Percentiles rank a stretch among this genome's conserved stretches.
Conservation (phyloP, 306 rosid species). For the Castanea sativa region DNA sequence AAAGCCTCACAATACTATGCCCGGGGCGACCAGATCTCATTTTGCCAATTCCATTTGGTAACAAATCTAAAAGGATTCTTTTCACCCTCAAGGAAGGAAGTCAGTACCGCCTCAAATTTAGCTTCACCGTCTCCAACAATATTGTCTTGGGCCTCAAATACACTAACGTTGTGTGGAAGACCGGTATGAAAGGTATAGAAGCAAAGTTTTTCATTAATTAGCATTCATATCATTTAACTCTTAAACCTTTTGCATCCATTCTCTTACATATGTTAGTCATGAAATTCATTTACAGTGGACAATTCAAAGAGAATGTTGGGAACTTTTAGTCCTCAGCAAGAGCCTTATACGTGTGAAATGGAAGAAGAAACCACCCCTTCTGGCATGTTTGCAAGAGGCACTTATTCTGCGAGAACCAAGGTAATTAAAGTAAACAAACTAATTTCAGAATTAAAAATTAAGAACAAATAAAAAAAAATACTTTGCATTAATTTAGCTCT, state of each 20-base stretch:
- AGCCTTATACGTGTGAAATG: constrained; percentile 62
- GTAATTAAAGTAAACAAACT: constrained; percentile 28
- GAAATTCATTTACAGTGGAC: constrained; percentile 50
- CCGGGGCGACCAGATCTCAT: constrained; percentile 57
- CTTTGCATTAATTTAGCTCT: background rate
- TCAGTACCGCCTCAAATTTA: constrained; percentile 51
- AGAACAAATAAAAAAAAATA: background rate
- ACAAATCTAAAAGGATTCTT: constrained; percentile 52
- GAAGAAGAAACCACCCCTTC: constrained; percentile 86
- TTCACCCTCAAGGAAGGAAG: constrained; percentile 77
- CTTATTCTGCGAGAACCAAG: constrained; percentile 77
- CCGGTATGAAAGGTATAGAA: constrained; percentile 65
- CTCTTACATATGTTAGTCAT: background rate
- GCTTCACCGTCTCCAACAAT: constrained; percentile 61
- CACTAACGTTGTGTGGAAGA: constrained; percentile 68
- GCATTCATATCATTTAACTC: background rate
- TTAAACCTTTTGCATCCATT: constrained; percentile 9
- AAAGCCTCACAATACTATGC: constrained; percentile 63
- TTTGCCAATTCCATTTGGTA: constrained; percentile 58
- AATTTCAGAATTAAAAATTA: background rate
- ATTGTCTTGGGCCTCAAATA: constrained; percentile 83
- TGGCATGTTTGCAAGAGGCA: constrained; percentile 78
- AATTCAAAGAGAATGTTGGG: constrained; percentile 75
- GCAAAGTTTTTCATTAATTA: background rate
- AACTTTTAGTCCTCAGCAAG: constrained; percentile 75